Conservation (phyloP, 805 yeast species). For the Candida nitratophila region DNA sequence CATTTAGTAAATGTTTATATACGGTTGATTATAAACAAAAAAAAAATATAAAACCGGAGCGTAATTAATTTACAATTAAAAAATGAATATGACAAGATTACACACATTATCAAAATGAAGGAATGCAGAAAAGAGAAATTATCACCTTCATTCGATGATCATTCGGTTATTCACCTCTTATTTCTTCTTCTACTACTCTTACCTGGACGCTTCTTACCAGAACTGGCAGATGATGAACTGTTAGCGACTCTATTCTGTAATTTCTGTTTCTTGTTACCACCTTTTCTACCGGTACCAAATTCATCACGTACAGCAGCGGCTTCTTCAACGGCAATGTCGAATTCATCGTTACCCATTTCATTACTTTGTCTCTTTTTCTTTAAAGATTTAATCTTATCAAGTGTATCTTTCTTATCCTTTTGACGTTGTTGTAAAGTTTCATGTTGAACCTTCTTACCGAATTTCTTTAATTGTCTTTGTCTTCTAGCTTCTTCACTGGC, state of each 20-base stretch:
- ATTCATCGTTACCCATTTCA: constrained; percentile 67
- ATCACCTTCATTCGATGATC: too few species aligned
- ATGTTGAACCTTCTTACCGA: constrained; percentile 94
- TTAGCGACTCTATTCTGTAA: constrained; percentile 60
- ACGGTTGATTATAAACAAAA: not conserved
- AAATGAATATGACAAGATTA: not conserved
- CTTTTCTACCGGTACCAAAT: constrained; percentile 32
- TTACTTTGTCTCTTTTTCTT: constrained; percentile 80
- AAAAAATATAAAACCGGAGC: not conserved
- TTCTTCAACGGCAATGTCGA: constrained; percentile 90
- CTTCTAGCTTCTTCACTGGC: constrained; percentile 90
- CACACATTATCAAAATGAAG: too few species aligned
- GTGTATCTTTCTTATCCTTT: constrained; percentile 82
- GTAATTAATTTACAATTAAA: not conserved
- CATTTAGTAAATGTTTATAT: too few species aligned
- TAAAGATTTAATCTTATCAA: constrained; percentile 85
- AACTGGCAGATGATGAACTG: constrained; percentile 19
- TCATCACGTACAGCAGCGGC: constrained; percentile 59
- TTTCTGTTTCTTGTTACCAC: constrained; percentile 72
- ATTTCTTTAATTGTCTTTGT: constrained; percentile 92
- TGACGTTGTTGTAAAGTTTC: constrained; percentile 91
- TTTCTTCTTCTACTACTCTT: constrained; percentile 41
- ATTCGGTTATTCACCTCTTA: constrained; percentile 10
- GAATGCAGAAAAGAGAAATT: too few species aligned
- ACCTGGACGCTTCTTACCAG: constrained; percentile 41